Conservation (phyloP, 768 basidiomycete genomes). For the Panaeolus papilionaceus region DNA sequence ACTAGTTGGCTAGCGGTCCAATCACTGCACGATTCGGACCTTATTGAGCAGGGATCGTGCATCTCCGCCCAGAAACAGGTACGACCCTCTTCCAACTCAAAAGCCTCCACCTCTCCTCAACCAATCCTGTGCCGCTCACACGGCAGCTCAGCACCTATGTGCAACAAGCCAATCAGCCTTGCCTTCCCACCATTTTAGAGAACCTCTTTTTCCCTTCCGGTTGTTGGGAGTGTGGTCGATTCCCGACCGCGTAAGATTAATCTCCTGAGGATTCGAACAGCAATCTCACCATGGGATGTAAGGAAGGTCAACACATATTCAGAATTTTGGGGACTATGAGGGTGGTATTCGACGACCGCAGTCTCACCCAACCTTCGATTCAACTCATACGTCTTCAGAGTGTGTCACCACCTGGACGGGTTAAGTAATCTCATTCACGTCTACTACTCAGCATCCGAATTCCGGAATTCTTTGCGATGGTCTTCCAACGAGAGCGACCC, state of each 20-base stretch:
- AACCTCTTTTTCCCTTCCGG: not conserved
- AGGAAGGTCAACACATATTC: not conserved
- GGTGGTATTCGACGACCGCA: not conserved
- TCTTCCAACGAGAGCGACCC: not conserved
- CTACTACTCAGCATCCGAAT: not conserved
- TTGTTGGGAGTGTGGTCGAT: not conserved
- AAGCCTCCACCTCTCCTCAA: not conserved
- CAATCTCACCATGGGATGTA: not conserved
- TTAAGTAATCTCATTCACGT: not conserved
- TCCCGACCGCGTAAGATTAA: not conserved
- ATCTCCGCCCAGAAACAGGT: not conserved
- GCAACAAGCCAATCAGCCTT: conserved; percentile 3
- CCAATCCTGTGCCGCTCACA: not conserved
- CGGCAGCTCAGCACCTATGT: not conserved
- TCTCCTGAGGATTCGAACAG: not conserved
- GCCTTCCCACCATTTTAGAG: conserved; percentile 8
- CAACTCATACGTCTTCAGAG: conserved; percentile 2
- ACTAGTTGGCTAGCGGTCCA: not conserved
- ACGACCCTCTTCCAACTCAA: conserved; percentile 7
- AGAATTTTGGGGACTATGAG: not conserved
- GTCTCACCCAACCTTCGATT: conserved; percentile 2
- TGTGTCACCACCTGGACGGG: not conserved
- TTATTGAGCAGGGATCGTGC: not conserved
- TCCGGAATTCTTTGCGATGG: not conserved
- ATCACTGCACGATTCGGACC: conserved; percentile 4